Base-by-base conservation (phyloP, 2,329 filamentous ascomycete species). In the Monosporascus sp. region DNA sequence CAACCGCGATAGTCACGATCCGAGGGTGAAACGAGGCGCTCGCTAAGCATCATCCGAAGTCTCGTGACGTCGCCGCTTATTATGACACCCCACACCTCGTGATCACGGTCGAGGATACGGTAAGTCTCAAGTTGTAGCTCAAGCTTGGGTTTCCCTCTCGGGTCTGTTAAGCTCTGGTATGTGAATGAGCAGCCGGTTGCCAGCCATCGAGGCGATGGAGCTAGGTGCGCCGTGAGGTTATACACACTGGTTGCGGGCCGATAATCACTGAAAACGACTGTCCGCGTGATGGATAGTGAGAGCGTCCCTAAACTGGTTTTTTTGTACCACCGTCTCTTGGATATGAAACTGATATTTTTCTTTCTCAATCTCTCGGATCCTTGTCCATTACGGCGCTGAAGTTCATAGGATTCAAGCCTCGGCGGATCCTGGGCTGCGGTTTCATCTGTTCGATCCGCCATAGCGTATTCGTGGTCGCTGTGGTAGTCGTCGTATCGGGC, bases 141-240 rank as follows among this genome's bases (percentile, higher is more conserved):
- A 19, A 56, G 48, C 9, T 48, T 20, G 1, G 40, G 48, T 2
- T 22, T 49, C 37, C 55, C 55, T 54, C 57, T 51, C 27, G 52
- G 40, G 31, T 60, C 53, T 20, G 49, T 37, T 43, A 14, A 50
- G 5, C 46, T 54, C 31, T 51, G 26, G 35, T 59, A 60, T 24
- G 40, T 52, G 19, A 56, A 41, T n/a, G 51, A 59, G 46, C 22
- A 51, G 37, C 58, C 55, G 3, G 49, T 54, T 24, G 53, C 49
- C n/a, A 58, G 26, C 55, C 57, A 60, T 27, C 52, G 20, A 7
- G 41, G 49, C 3, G 57, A 55, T 11, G 57, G 58, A 38, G 5
- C 41, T 27, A 59, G 54, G 5, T 56, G 53, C 38, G 27, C 51
- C 24, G 20, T 37, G 40, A 59, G 27, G 22, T 53, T 41, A 31